phyloP scores from a whole-genome alignment of 2,329 filamentous ascomycete species.

The Ophiostoma tasmaniense region DNA sequence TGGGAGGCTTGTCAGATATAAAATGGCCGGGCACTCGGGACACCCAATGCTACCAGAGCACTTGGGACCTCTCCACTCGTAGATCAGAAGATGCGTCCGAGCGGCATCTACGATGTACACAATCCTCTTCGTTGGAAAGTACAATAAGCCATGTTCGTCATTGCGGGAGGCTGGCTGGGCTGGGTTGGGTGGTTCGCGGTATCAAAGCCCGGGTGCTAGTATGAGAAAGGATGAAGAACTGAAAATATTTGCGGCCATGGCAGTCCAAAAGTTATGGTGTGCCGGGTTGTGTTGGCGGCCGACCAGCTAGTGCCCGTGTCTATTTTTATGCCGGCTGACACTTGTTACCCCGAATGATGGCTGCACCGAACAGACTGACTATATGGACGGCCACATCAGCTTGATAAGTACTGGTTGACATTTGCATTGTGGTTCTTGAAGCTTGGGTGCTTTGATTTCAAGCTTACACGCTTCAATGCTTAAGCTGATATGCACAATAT shows the following conservation, averaged over 20 bases:
- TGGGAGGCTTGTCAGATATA: not conserved
- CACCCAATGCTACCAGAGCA: not conserved
- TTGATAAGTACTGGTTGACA: not conserved
- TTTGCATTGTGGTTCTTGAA: not conserved
- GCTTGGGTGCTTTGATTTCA: too few relatives aligned
- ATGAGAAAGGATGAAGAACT: not conserved
- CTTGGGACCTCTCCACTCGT: not conserved
- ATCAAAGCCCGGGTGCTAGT: not conserved
- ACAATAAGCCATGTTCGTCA: not conserved
- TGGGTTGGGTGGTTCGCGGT: too few relatives aligned
- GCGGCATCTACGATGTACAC: not conserved
- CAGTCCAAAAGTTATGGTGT: not conserved
- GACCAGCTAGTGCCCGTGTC: not conserved
- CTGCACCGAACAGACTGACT: not conserved
- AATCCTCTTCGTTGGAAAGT: not conserved
- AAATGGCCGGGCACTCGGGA: not conserved
- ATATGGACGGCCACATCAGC: not conserved
- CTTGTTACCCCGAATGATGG: not conserved
- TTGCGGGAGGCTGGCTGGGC: too few relatives aligned
- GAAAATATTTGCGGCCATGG: not conserved
- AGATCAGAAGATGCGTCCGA: not conserved
- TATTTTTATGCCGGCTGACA: not conserved
- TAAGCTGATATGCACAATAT: too few relatives aligned
- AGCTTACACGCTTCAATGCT: too few relatives aligned
- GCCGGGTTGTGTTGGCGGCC: not conserved